These are phyloP conservation scores for Jamesozyma piceae DNA, from an alignment of 805 yeast genomes.

Conservation along the genomic window DNA sequence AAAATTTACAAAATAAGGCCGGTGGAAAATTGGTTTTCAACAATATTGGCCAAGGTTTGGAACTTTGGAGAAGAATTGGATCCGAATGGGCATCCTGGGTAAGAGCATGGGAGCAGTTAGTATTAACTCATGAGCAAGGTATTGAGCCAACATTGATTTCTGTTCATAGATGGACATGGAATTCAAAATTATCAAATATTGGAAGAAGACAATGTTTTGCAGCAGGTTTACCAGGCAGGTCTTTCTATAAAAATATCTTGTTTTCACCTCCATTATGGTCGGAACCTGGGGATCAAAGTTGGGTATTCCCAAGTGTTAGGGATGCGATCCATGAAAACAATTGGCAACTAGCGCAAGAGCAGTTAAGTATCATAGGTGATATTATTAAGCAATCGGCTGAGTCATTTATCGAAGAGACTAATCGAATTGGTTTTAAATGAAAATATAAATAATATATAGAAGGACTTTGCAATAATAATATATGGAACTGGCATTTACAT, in stretches of 20 bases:
- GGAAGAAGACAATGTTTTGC: conserved; percentile 44
- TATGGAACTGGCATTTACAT: too few species aligned
- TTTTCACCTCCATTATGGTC: conserved; percentile 60
- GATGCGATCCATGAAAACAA: conserved; percentile 49
- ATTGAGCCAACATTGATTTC: conserved; percentile 66
- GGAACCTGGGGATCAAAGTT: conserved; percentile 23
- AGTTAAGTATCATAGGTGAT: conserved; percentile 38
- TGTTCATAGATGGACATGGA: conserved; percentile 72
- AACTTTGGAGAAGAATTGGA: conserved; percentile 37
- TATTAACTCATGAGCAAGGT: conserved; percentile 41
- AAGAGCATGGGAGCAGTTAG: conserved; percentile 53
- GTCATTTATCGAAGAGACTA: conserved; percentile 25
- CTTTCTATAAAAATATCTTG: conserved; percentile 58
- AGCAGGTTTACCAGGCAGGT: conserved; percentile 40
- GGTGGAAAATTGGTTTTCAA: conserved; percentile 23
- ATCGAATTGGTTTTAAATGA: conserved; percentile 4
- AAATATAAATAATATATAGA: background rate
- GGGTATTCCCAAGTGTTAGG: conserved; percentile 68
- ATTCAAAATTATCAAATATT: conserved; percentile 49
- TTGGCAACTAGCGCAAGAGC: conserved; percentile 45
- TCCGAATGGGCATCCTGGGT: conserved; percentile 46
- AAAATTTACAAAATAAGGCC: conserved; percentile 34
- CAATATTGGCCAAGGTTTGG: conserved; percentile 24
- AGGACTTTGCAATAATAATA: too few species aligned
- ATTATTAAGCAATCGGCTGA: conserved; percentile 28